Base-by-base conservation (phyloP, 129 eudicot species). In the Artemisia argyi region DNA sequence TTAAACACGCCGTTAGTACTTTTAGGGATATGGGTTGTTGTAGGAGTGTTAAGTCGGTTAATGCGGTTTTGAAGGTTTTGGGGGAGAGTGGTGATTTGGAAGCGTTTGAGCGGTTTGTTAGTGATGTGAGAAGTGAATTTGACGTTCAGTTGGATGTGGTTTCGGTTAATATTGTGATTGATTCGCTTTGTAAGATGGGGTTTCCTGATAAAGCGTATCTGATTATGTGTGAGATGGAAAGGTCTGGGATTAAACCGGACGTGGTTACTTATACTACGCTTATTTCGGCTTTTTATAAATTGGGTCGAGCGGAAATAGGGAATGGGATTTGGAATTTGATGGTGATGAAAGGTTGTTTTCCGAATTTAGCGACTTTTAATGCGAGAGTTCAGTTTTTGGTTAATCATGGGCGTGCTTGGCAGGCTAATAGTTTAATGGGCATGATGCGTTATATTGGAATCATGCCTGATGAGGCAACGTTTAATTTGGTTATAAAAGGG, bases 321-420 rank as follows among this genome's bases (percentile, higher is more conserved):
- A 86, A 92, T 68, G 97, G 97, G 11, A 58, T 92, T 67, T 92
- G 97, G 97, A 92, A 89, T 60, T 83, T 86, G 47, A 92, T 92
- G 97, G 79, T 92, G 49, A 78, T 65, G 70, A 89, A 73, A 55
- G 96, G 94, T 4, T 92, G 97, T 85, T 66, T 67, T 6, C 97
- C 97, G 9, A 87, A 84, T 77, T 46, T 89, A 14, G 86, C 94
- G 7, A 92, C 97, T n/a, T 92, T 92, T 62, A 92, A 92, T 79
- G 89, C 80, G 13, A 85, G 97, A 76, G 85, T 92, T 75, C 97
- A 92, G 83, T 92, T 85, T 58, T 83, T 92, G 87, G 94, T 87
- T 62, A 65, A 61, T 61, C 78, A 60, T 63, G 87, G 97, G 18
- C 81, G 96, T 4, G 84, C 89, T 7, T 89, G 94, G 93, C 86